Evolutionary conservation across 2,329 filamentous ascomycete genomes (phyloP).

Genomic region (Aspergillus latus): DNA sequence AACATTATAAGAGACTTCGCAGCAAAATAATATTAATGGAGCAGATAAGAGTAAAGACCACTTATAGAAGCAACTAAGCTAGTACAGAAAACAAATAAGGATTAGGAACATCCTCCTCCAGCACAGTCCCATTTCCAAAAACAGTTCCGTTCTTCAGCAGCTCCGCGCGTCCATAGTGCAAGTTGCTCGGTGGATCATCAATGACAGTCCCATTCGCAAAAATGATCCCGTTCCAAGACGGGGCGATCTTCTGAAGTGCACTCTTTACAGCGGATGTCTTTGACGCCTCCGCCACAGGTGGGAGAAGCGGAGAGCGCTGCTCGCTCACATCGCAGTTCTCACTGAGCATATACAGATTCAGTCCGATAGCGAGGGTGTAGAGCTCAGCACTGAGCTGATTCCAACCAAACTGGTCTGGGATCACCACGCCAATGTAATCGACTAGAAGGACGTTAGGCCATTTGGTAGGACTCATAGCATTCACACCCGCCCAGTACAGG

Average conservation of each 20-base stretch:
- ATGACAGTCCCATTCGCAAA: slow-evolving; percentile 16
- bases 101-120: slow-evolving; percentile 5
- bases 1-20: too few relatives aligned
- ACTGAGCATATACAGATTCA: slow-evolving; percentile 17
- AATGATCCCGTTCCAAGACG: slow-evolving; percentile 14
- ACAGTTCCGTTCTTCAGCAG: slow-evolving; percentile 13
- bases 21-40: too few relatives aligned
- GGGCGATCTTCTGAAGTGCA: not conserved
- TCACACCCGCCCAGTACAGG: slow-evolving; percentile 14
- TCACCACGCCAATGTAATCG: slow-evolving; percentile 13
- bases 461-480: slow-evolving; percentile 8
- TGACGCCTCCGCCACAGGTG: not conserved
- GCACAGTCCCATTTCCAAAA: slow-evolving; percentile 12
- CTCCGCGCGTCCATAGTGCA: slow-evolving; percentile 8
- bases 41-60: not conserved
- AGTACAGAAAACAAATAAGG: not conserved
- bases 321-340: slow-evolving; percentile 17
- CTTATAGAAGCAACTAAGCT: not conserved
- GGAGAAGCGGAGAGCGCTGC: slow-evolving; percentile 10
- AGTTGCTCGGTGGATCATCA: slow-evolving; percentile 4
- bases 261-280: not conserved
- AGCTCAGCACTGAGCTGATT: slow-evolving; percentile 14
- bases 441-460: slow-evolving; percentile 16
- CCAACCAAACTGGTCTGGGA: slow-evolving; percentile 12
- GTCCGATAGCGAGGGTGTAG: slow-evolving; percentile 13